These are phyloP conservation scores for Phytopythium oedochilum DNA, from an alignment of 352 stramenopile species.

Conservation along the genomic window DNA sequence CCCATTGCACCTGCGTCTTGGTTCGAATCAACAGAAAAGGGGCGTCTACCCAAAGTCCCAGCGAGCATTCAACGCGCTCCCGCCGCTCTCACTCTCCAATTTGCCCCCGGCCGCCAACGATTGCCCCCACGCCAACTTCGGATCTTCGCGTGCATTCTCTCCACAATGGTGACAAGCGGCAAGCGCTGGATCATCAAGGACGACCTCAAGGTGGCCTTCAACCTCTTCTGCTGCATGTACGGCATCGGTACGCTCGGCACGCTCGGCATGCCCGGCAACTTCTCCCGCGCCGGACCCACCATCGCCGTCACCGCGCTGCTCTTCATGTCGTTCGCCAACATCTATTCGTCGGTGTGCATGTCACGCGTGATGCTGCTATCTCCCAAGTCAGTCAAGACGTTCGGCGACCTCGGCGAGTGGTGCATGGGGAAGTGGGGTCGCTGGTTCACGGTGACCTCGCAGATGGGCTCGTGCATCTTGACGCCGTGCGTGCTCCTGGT, in stretches of 20 bases:
- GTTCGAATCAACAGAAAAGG: too few species aligned
- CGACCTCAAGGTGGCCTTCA: constrained; percentile 53
- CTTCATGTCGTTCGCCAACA: constrained; percentile 61
- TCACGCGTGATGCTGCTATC: constrained; percentile 48
- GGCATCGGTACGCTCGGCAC: constrained; percentile 69
- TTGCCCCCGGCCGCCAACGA: too few species aligned
- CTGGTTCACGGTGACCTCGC: constrained; percentile 35
- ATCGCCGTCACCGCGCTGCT: constrained; percentile 35
- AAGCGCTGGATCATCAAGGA: constrained; percentile 35
- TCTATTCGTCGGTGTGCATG: constrained; percentile 39
- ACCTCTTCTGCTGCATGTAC: constrained; percentile 13
- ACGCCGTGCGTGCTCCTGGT: constrained; percentile 36
- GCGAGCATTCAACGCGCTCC: too few species aligned
- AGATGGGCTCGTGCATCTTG: constrained; percentile 40
- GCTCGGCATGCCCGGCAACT: constrained; percentile 68
- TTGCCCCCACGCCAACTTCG: too few species aligned
- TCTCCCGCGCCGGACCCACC: constrained; percentile 38
- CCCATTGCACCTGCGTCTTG: too few species aligned
- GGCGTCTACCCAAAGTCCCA: too few species aligned
- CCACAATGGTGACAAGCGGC: too few species aligned
- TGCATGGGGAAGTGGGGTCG: constrained; percentile 39
- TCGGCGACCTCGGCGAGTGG: constrained; percentile 52
- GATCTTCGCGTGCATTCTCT: too few species aligned
- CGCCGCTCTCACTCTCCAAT: too few species aligned
- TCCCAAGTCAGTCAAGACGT: constrained; percentile 39